Evolutionary conservation across 208 protist genomes (phyloP), one percentile per base, ranked within the genome.

Genomic region (Crithidia sp.): DNA sequence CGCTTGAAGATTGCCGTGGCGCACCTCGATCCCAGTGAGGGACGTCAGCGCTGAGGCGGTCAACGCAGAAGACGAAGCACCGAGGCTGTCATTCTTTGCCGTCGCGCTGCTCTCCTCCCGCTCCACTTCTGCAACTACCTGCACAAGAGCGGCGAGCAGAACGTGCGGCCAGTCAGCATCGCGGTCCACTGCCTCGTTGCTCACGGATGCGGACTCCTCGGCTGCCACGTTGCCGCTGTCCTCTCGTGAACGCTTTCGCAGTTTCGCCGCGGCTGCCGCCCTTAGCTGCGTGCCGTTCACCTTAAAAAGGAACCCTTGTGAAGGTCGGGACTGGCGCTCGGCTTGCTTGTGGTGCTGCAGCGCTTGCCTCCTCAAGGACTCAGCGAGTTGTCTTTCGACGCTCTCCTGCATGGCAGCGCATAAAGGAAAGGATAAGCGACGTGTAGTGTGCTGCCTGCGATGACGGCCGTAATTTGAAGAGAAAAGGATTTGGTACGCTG

Each of bases 1-100:
- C 43, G 74, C 74, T 37, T 57, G 67, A 59, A 79, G 37, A 13
- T 39, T 2, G 60, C 74, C 72, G 54, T 79, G 74, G 8, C 74
- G 74, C 50, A 79, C 5, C 60, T 79, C 74, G 1, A 79, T 40
- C 14, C 74, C 67, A 13, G 5, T 49, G 3, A 68, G 36, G 5
- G 50, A 57, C n/a, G 14, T 14, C 43, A 70, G 14, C 10, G 65
- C 52, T 19, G 3, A 12, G 9, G 13, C 13, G 5, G n/a, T n/a
- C 28, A 28, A 28, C 28, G 28, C 28, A 28, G 28, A 28, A 2
- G 28, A 28, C 28, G 28, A 28, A 28, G 28, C 28, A 28, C 28
- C 28, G 28, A 28, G 28, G 28, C 28, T 28, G 28, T 28, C 28
- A 28, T 28, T 28, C 28, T 28, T 28, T 1, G 28, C 28, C 28